These are phyloP conservation scores for Extremus antarcticus DNA, from an alignment of 495 filamentous ascomycete species.

Conservation along the genomic window DNA sequence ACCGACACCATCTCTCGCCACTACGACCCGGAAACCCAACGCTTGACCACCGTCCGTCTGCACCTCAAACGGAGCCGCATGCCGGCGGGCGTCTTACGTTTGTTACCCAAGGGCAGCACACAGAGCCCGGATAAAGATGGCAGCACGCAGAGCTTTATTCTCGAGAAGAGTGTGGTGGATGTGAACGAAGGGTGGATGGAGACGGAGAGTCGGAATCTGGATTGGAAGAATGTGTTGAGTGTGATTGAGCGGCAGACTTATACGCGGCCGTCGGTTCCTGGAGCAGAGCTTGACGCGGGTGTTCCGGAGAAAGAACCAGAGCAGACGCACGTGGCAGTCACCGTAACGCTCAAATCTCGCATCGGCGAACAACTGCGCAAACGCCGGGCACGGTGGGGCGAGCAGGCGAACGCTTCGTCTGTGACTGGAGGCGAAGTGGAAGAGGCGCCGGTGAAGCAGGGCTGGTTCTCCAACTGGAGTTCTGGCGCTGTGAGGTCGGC, in stretches of 20 bases:
- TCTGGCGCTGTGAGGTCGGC: constrained; percentile 72
- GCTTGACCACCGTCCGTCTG: constrained; percentile 76
- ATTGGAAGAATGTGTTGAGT: constrained; percentile 74
- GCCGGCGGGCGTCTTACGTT: constrained; percentile 67
- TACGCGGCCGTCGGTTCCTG: constrained; percentile 33
- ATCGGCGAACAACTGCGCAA: constrained; percentile 57
- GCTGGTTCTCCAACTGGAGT: constrained; percentile 63
- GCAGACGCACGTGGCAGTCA: constrained; percentile 73
- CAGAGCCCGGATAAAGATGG: constrained; percentile 48
- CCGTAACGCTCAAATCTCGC: constrained; percentile 72
- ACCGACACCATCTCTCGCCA: constrained; percentile 87
- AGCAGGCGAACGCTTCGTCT: constrained; percentile 24
- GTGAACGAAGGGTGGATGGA: constrained; percentile 69
- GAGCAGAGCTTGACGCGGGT: neutral
- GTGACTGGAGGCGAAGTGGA: constrained; percentile 37
- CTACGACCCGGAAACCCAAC: constrained; percentile 68
- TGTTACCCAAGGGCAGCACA: constrained; percentile 68
- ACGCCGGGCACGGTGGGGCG: constrained; percentile 43
- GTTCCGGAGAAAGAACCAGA: constrained; percentile 34
- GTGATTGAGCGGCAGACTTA: constrained; percentile 85
- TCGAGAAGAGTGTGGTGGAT: constrained; percentile 86
- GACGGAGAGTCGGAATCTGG: constrained; percentile 34
- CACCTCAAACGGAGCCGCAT: constrained; percentile 91
- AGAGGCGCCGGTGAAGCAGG: constrained; percentile 40
- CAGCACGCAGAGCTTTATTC: constrained; percentile 69